phyloP scores from a whole-genome alignment of 805 yeast species.

The Metschnikowia bowlesiae region DNA sequence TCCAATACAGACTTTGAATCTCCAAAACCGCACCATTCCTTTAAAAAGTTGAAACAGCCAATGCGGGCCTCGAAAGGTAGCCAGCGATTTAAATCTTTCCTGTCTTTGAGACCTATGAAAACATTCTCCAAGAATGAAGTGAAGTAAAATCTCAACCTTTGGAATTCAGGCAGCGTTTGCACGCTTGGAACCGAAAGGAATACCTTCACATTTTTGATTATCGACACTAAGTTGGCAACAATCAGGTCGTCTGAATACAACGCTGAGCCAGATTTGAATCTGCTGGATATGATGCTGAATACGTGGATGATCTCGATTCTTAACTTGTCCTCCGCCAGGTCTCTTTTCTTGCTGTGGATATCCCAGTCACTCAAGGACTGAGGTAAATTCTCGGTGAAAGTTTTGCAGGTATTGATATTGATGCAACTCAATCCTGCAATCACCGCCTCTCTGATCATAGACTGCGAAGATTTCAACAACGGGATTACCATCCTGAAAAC shows the following conservation, averaged over 20 bases:
- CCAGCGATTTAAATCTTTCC: conserved; percentile 44
- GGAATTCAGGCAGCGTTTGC: conserved; percentile 67
- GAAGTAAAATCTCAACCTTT: conserved; percentile 74
- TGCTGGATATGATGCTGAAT: conserved; percentile 61
- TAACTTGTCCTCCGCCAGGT: conserved; percentile 38
- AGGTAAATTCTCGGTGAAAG: conserved; percentile 73
- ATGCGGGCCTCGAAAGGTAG: conserved; percentile 85
- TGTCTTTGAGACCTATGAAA: conserved; percentile 50
- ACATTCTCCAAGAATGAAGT: conserved; percentile 76
- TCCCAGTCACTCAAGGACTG: conserved; percentile 50
- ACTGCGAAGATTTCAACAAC: conserved; percentile 63
- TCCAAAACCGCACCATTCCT: conserved; percentile 95
- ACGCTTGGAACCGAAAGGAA: conserved; percentile 53
- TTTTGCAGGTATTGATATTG: conserved; percentile 82
- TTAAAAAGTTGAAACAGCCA: conserved; percentile 74
- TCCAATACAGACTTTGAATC: conserved; percentile 54
- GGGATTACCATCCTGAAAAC: conserved; percentile 87
- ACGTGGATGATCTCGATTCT: conserved; percentile 79
- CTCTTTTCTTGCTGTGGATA: conserved; percentile 29
- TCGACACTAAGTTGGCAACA: conserved; percentile 55
- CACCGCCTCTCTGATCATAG: conserved; percentile 74
- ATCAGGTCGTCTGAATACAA: conserved; percentile 67
- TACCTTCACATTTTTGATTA: conserved; percentile 57
- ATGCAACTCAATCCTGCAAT: conserved; percentile 86
- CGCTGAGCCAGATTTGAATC: conserved; percentile 46